Evolutionary conservation across 768 basidiomycete genomes (phyloP).

Genomic region (Pisolithus microcarpus): DNA sequence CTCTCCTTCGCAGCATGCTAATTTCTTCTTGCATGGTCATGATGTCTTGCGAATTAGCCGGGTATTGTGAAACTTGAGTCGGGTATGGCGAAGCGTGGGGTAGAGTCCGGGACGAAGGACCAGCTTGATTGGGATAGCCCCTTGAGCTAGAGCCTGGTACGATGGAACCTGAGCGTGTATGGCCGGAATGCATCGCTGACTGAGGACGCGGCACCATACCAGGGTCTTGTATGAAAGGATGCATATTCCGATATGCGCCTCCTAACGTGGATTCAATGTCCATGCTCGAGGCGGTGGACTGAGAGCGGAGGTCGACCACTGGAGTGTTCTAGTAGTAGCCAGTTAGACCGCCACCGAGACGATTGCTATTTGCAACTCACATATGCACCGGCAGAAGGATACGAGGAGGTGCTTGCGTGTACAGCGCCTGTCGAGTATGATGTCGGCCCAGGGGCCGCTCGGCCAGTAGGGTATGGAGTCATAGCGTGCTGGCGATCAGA

Average conservation of each 20-base stretch:
- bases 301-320: constrained; percentile 18
- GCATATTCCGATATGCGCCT: constrained; percentile 33
- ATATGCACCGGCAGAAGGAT: constrained; percentile 27
- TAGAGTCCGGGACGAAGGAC: constrained; percentile 7
- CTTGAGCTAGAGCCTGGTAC: constrained; percentile 13
- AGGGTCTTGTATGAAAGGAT: constrained; percentile 20
- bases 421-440: constrained; percentile 30
- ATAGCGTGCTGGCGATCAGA: constrained; percentile 20
- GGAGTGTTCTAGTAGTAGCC: constrained; percentile 20
- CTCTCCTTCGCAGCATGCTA: constrained; percentile 44
- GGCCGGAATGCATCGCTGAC: constrained; percentile 14
- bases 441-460: constrained; percentile 24
- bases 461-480: constrained; percentile 13
- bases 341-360: constrained; percentile 6
- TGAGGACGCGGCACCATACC: constrained; percentile 19
- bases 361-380: constrained; percentile 25
- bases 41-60: not conserved
- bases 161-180: constrained; percentile 13
- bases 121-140: constrained; percentile 14
- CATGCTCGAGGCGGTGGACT: constrained; percentile 36
- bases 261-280: constrained; percentile 44
- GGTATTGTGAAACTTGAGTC: constrained; percentile 5
- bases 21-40: constrained; percentile 41
- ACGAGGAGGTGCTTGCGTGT: constrained; percentile 27
- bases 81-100: constrained; percentile 3